Base-by-base conservation (phyloP, 176 grass and related monocot species). In the Oryza glumipatula region DNA sequence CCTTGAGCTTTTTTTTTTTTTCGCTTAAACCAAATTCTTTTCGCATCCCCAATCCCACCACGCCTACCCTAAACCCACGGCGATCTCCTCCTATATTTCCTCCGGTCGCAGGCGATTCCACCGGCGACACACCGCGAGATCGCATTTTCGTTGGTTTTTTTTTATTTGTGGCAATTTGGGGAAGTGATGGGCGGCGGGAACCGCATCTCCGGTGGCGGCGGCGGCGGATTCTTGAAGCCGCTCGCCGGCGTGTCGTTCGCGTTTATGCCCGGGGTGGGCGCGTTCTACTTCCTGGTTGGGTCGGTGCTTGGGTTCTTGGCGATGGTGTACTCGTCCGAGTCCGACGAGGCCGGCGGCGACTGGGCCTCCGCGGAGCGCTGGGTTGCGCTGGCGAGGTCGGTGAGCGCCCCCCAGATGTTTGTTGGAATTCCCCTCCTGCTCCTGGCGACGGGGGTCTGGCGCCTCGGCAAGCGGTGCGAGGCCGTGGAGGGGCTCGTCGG, bases 261-360 rank as follows among this genome's bases (percentile, higher is more conserved):
- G n/a, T 64, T 66, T 3, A 12, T 76, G 19, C 85, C 80, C 9
- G 51, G 84, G 11, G 60, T 41, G 46, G 80, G 84, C 32, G 70
- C 24, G 5, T 49, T 80, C 17, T 93, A 64, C 85, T 83, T 95
- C 85, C 74, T 91, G 49, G 48, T 89, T 3, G 94, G 90, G 26
- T 81, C 83, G 54, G 79, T 26, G 41, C 71, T 90, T 35, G 94
- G 84, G 3, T 76, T 94, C 64, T 9, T 85, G 39, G 90, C 82
- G 74, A 68, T 84, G 86, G 67, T 95, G 45, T 72, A 74, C 33
- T 78, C 70, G 4, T 86, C 87, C 30, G 72, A 80, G 72, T 8
- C 26, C 21, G 86, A 3, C 46, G 28, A 47, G 22, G 73, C 32
- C 77, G 67, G 3, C 70, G 68, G 65, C 12, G 52, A 76, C 45